phyloP scores from a whole-genome alignment of 257 asterid species.

The Gardenia jasminoides region DNA sequence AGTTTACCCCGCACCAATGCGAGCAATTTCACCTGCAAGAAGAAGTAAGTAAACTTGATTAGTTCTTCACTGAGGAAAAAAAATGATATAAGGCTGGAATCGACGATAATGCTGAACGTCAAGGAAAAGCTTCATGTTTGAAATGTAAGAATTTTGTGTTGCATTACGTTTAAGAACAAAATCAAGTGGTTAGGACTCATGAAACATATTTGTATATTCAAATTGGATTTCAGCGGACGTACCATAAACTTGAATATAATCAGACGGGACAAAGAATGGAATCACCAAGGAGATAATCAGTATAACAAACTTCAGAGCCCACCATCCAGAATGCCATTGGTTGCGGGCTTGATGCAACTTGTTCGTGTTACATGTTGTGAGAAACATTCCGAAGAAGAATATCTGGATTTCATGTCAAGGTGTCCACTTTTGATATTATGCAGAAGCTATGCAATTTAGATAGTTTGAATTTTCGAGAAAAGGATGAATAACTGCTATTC shows the following conservation, averaged over 20 bases:
- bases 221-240: slow-evolving; percentile 8
- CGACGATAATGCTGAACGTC: not conserved
- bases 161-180: not conserved
- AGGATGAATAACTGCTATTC: not conserved
- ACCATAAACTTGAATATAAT: slow-evolving; percentile 78
- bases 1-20: slow-evolving; percentile 95
- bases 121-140: not conserved
- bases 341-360: slow-evolving; percentile 51
- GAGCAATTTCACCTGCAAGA: slow-evolving; percentile 81
- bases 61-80: not conserved
- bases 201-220: not conserved
- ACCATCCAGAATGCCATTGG: slow-evolving; percentile 87
- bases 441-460: not conserved
- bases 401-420: slow-evolving; percentile 59
- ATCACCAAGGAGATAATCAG: slow-evolving; percentile 48
- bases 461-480: not conserved
- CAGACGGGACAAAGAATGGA: slow-evolving; percentile 78
- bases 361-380: slow-evolving; percentile 56
- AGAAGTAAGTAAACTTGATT: not conserved
- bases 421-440: slow-evolving; percentile 1
- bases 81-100: not conserved
- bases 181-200: not conserved
- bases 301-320: slow-evolving; percentile 58
- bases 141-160: too few species aligned
- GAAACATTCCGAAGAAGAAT: slow-evolving; percentile 73